Base-by-base conservation (phyloP, 2,329 filamentous ascomycete genomes). In the Diaporthe caulivora region DNA sequence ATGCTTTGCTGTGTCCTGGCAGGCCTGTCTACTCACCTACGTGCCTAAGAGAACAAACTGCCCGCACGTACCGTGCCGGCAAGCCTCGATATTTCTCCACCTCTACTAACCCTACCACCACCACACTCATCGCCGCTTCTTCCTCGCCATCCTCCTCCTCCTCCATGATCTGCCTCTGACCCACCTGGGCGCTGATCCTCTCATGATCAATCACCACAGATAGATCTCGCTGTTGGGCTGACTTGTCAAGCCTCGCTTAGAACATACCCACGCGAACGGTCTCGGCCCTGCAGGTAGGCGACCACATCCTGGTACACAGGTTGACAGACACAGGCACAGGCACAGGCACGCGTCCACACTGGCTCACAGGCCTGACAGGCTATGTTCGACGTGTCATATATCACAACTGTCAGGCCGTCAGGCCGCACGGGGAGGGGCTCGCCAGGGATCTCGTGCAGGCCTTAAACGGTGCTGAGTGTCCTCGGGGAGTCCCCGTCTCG, bases 181-280 rank as follows among this genome's bases (percentile, higher is more conserved):
- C 62, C 62, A 51, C 44, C 29, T 17, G 8, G 15, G 31, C 53
- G 47, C 44, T 51, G 62, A 67, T 53, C 62, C 44, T 67, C 62
- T 67, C 31, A 53, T 53, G 62, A 53, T 53, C 44, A 67, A 17
- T 26, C 21, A 15, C 15, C 54, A 42, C 26, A 7, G 3, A 53
- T 53, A 53, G 62, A 67, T 53, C 47, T 67, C 31, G 62, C 47
- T 67, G 47, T 40, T n/a, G 34, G 24, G 47, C 37, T 53, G 62
- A 37, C 44, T 65, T 51, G 29, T 67, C 47, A 67, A 67, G 62
- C 44, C 62, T 67, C 62, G 62, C 62, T 53, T 67, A 67, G 31
- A 29, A 9, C 21, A 17, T 67, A 40, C 31, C 62, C 62, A 53
- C 62, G 47, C 29, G 47, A 29, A 53, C 44, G 47, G 49, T 53